Evolutionary conservation across 495 filamentous ascomycete species (phyloP), one percentile per base, ranked within the genome.

Genomic region (Aeminium ludgeri): DNA sequence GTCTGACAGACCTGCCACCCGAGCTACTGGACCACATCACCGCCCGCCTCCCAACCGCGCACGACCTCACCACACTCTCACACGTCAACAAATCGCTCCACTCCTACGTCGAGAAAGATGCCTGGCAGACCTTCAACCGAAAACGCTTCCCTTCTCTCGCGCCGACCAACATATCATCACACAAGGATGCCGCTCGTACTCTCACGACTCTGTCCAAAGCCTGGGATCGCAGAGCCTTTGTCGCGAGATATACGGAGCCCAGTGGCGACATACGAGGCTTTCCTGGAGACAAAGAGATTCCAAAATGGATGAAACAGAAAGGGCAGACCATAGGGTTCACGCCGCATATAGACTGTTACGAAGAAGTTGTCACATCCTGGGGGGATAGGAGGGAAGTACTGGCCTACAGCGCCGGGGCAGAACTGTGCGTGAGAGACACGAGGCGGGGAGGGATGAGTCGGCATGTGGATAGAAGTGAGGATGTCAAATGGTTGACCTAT

Each of bases 241-340:
- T 74, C 34, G 72, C 72, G 18, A 59, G 68, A 15, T 66, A 68
- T 41, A 48, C 78, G 4, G 55, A 65, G 10, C 67, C 73, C 6
- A 46, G 55, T 6, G 53, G 40, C 46, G 37, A 43, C 13, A 48
- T 54, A 10, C 46, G 40, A 4, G 41, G 38, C 15, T 40, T 59
- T 10, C 52, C 44, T 12, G 46, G 40, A 17, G 48, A 52, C 46
- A 43, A 44, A 27, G 20, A 34, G 11, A 20, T 50, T 1, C 40
- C 41, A 17, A 36, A 40, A 42, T 62, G 30, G 62, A 50, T 44
- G 55, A 51, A 39, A 41, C 41, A 50, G 6, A 56, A 60, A 40
- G 70, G 66, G 19, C 75, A 78, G 39, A 82, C 73, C 3, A 66
- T 78, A 47, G 74, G 73, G 5, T 80, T 74, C 50, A 64, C 65